phyloP scores from a whole-genome alignment of 2,329 filamentous ascomycete species.

The Botrytis byssoidea region DNA sequence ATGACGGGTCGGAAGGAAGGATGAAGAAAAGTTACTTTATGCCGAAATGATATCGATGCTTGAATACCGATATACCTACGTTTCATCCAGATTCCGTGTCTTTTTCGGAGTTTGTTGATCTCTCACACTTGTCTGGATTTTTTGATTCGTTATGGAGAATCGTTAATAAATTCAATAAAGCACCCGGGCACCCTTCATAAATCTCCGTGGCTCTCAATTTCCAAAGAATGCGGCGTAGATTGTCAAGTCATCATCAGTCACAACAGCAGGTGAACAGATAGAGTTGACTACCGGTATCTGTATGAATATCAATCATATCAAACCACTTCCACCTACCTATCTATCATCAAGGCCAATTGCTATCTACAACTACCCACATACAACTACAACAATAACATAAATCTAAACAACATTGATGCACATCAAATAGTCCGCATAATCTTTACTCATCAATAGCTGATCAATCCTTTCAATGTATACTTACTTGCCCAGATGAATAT shows the following conservation, averaged over 20 bases:
- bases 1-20: neutral
- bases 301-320: too few relatives aligned
- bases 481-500: neutral
- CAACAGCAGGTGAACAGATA: neutral
- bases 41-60: neutral
- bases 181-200: neutral
- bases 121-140: neutral
- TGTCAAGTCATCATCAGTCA: neutral
- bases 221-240: neutral
- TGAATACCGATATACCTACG: neutral
- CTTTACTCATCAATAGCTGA: neutral
- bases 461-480: neutral
- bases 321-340: neutral
- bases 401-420: neutral
- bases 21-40: neutral
- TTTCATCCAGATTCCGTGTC: neutral
- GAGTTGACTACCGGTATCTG: neutral
- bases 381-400: neutral
- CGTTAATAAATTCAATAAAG: neutral
- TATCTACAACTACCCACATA: neutral
- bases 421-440: neutral
- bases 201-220: neutral
- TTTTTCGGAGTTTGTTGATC: neutral
- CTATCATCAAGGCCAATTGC: neutral
- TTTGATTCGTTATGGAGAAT: neutral